phyloP scores from a whole-genome alignment of 352 stramenopile genomes.

The Phytophthora syringae region DNA sequence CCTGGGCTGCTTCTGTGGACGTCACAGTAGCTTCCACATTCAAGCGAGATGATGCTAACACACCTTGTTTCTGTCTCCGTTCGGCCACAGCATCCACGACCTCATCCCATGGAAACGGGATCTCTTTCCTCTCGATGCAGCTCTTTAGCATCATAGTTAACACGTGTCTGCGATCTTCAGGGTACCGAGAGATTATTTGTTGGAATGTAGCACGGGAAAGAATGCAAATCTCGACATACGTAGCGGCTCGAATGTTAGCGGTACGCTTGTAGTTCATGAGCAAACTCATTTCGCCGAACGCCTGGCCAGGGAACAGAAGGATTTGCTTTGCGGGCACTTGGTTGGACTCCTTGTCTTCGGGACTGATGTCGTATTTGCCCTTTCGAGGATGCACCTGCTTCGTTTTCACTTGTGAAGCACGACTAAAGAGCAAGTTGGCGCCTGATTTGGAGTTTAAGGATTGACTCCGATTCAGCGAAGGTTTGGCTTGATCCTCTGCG shows the following conservation, averaged over 20 bases:
- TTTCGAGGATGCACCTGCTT: neutral
- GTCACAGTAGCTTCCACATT: neutral
- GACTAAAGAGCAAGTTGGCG: neutral
- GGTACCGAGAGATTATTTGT: slow-evolving; percentile 5
- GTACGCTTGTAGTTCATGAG: slow-evolving; percentile 38
- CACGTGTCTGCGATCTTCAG: slow-evolving; percentile 9
- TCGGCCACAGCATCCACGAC: slow-evolving; percentile 2
- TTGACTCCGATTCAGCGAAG: neutral
- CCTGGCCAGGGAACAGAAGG: slow-evolving; percentile 18
- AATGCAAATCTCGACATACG: slow-evolving; percentile 30
- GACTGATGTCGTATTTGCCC: neutral
- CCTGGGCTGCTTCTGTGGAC: neutral
- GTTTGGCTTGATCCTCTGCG: neutral
- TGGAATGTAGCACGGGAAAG: slow-evolving; percentile 10
- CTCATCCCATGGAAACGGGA: slow-evolving; percentile 8
- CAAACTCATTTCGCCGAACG: slow-evolving; percentile 44
- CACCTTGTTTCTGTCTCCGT: neutral
- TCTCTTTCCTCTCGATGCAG: slow-evolving; percentile 13
- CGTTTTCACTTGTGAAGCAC: neutral
- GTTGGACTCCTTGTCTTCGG: neutral
- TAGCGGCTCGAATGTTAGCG: slow-evolving; percentile 23
- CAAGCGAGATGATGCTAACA: neutral
- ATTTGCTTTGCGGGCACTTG: neutral
- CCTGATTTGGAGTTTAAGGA: neutral
- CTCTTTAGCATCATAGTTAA: slow-evolving; percentile 8